A percentile compares a stretch with the other conserved stretches of the same genome.
These are phyloP conservation scores for Hibiscus tridactylites DNA, from an alignment of 345 rosid species.

Conservation along the genomic window DNA sequence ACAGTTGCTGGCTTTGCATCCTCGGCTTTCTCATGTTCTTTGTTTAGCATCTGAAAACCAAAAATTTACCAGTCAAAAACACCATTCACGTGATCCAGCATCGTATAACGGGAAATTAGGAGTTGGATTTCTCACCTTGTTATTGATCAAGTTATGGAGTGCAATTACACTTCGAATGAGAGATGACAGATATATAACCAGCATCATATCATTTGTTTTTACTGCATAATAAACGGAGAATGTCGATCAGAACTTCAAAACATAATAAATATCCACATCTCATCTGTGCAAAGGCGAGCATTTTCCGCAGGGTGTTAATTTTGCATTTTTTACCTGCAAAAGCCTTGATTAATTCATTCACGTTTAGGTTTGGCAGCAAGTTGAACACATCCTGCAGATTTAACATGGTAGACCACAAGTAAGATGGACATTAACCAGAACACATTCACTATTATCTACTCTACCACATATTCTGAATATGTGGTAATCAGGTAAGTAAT, in stretches of 20 bases:
- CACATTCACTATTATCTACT: background rate
- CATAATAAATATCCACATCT: too few relatives aligned
- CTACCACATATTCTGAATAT: too few relatives aligned
- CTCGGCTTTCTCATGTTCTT: constrained; percentile 82
- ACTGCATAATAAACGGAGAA: constrained; percentile 23
- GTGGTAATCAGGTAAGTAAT: background rate
- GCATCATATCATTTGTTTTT: constrained; percentile 74
- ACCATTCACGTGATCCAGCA: background rate
- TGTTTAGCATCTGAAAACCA: constrained; percentile 64
- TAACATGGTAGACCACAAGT: constrained; percentile 3
- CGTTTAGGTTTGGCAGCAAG: constrained; percentile 79
- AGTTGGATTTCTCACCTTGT: constrained; percentile 50
- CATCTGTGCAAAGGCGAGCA: background rate
- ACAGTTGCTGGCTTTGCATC: constrained; percentile 60
- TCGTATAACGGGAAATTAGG: background rate
- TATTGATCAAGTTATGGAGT: constrained; percentile 89
- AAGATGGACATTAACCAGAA: background rate
- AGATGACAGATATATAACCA: constrained; percentile 63
- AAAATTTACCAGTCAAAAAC: background rate
- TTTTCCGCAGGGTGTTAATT: background rate
- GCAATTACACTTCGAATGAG: constrained; percentile 71
- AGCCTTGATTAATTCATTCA: constrained; percentile 53
- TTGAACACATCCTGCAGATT: constrained; percentile 72
- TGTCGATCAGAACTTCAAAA: background rate
- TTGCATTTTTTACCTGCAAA: constrained; percentile 54